A percentile compares a stretch with the other conserved stretches of the same genome.
Conservation (phyloP, 192 early-diverging fungal species). For the Entomortierella beljakovae region DNA sequence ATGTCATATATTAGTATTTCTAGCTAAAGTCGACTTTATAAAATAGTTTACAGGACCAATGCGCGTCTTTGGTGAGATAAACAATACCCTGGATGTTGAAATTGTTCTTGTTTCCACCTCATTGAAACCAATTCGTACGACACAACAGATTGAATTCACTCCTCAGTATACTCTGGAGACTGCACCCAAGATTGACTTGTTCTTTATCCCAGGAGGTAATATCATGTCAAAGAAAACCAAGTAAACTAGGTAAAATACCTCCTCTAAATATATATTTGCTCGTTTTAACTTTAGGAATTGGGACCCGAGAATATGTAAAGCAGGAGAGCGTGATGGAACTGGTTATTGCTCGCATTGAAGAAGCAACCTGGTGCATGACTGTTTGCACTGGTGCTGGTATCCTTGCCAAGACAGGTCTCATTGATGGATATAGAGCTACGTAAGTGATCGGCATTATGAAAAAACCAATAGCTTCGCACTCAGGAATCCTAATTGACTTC, state of each 20-base stretch:
- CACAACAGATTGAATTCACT: conserved; percentile 25
- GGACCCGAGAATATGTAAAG: conserved; percentile 14
- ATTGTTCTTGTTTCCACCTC: conserved; percentile 22
- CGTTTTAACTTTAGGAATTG: background rate
- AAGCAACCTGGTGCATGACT: conserved; percentile 48
- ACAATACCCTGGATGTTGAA: conserved; percentile 28
- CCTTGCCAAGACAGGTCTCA: conserved; percentile 57
- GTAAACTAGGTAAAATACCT: background rate
- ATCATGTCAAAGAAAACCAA: background rate
- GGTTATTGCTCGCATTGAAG: conserved; percentile 14
- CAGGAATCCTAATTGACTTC: too few relatives aligned
- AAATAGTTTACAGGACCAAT: conserved; percentile 35
- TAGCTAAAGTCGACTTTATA: background rate
- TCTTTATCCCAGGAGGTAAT: conserved; percentile 54
- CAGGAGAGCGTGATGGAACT: background rate
- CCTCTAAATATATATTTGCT: too few relatives aligned
- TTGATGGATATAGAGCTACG: conserved; percentile 61
- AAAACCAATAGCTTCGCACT: background rate
- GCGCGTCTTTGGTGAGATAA: conserved; percentile 34
- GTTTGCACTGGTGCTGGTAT: conserved; percentile 62
- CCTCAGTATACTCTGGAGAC: conserved; percentile 42
- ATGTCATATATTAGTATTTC: background rate
- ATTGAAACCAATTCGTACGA: conserved; percentile 20
- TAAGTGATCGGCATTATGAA: background rate
- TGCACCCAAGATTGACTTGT: conserved; percentile 40